Percentiles rank a stretch among this genome's conserved stretches.
Conservation (phyloP, 2,329 filamentous ascomycete genomes). For the Neofusicoccum kwambonambiense region DNA sequence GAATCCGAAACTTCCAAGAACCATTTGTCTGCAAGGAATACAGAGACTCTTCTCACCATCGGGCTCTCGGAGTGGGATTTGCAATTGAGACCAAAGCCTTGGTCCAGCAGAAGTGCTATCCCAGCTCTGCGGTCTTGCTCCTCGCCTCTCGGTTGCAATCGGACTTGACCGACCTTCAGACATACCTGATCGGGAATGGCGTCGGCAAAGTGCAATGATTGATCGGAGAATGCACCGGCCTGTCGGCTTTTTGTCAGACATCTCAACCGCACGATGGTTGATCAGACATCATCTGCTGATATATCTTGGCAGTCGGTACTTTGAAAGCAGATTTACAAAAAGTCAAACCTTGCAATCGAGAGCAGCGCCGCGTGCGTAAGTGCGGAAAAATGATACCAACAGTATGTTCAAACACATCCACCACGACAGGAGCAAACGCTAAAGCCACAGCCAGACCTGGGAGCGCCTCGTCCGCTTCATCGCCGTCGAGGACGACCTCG, state of each 20-base stretch:
- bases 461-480: conserved; percentile 23
- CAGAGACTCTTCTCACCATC: not conserved
- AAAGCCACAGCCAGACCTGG: conserved; percentile 6
- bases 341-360: not conserved
- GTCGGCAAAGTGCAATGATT: not conserved
- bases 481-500: conserved; percentile 21
- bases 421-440: not conserved
- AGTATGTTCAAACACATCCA: not conserved
- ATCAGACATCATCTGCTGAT: not conserved
- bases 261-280: not conserved
- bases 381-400: not conserved
- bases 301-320: not conserved
- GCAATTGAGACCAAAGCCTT: too few relatives aligned
- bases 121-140: too few relatives aligned
- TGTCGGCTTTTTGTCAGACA: not conserved
- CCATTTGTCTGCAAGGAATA: not conserved
- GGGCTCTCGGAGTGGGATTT: too few relatives aligned
- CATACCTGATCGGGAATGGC: not conserved
- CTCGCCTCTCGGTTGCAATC: conserved; percentile 21
- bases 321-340: not conserved
- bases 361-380: too few relatives aligned
- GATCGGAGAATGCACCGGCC: not conserved
- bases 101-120: too few relatives aligned
- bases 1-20: too few relatives aligned
- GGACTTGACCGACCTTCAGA: conserved; percentile 48